Base-by-base conservation (phyloP, 495 filamentous ascomycete species). In the Penicillium bovifimosum region DNA sequence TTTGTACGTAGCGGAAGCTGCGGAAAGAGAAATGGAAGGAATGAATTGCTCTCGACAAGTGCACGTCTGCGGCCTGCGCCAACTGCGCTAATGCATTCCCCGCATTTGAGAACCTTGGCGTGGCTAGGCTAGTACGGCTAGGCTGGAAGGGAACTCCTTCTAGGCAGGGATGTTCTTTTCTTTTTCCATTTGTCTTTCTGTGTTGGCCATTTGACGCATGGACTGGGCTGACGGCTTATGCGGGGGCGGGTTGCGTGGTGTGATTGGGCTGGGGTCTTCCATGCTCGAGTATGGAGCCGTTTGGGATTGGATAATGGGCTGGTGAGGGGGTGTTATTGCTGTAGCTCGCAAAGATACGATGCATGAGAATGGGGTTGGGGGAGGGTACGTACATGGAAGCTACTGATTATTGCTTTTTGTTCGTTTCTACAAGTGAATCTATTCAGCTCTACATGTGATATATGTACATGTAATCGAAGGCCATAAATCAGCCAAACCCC, bases 1-100 rank as follows among this genome's bases (percentile, higher is more conserved):
- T 62, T 86, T 88, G 69, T 88, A 90, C 60, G 95, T 93, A 49
- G 80, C 76, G 34, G 88, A 79, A 31, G 92, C 90, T 5, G 80
- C 80, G 11, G 90, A 87, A 24, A 98, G 81, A 44, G 83, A 88
- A 59, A 85, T 84, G 4, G 90, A 96, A 14, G 86, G 86, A 24
- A 99, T 81, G 66, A 96, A 97, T 65, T 97, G 95, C 31, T n/a
- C n/a, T n/a, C n/a, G n/a, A n/a, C n/a, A n/a, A n/a, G n/a, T n/a
- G n/a, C n/a, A n/a, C n/a, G n/a, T n/a, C n/a, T n/a, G n/a, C n/a
- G n/a, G n/a, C n/a, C n/a, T n/a, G n/a, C n/a, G n/a, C n/a, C n/a
- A n/a, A n/a, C n/a, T n/a, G n/a, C n/a, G n/a, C n/a, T n/a, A 7
- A 35, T 35, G 6, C 13, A 3, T 42, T 28, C n/a, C 40, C 40